Evolutionary conservation across 805 yeast genomes (phyloP).

Genomic region (Limtongia smithiae): DNA sequence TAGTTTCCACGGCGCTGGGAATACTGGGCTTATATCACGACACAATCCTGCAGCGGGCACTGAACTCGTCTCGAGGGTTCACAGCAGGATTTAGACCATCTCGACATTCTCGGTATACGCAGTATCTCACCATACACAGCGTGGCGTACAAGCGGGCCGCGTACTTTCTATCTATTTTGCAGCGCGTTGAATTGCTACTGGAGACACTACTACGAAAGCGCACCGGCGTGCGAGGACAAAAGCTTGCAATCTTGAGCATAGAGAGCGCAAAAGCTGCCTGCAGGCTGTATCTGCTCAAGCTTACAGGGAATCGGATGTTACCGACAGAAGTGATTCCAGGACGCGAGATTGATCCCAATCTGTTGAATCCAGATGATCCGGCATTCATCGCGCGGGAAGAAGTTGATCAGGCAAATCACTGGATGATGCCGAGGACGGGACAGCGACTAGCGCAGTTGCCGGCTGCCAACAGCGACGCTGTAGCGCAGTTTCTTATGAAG

Average conservation of each 20-base stretch:
- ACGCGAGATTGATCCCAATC: slow-evolving; percentile 38
- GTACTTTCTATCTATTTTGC: slow-evolving; percentile 34
- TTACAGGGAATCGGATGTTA: slow-evolving; percentile 34
- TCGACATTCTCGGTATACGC: slow-evolving; percentile 36
- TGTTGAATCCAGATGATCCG: slow-evolving; percentile 25
- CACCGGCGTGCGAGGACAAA: slow-evolving; percentile 33
- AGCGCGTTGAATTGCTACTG: slow-evolving; percentile 38
- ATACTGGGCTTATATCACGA: slow-evolving; percentile 41
- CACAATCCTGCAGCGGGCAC: slow-evolving; percentile 36
- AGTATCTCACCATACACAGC: slow-evolving; percentile 24
- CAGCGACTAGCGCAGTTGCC: slow-evolving; percentile 18
- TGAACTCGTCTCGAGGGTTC: slow-evolving; percentile 9
- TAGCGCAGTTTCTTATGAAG: slow-evolving; percentile 30
- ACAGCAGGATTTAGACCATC: slow-evolving; percentile 21
- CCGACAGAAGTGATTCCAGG: slow-evolving; percentile 36
- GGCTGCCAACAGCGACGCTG: slow-evolving; percentile 10
- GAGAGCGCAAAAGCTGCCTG: slow-evolving; percentile 32
- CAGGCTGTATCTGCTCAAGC: slow-evolving; percentile 35
- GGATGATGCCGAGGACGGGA: slow-evolving; percentile 32
- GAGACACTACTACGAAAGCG: slow-evolving; percentile 38
- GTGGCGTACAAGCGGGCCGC: slow-evolving; percentile 34
- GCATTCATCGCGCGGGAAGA: background rate
- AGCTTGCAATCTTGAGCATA: slow-evolving; percentile 33
- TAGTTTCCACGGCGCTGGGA: slow-evolving; percentile 36
- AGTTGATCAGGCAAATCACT: slow-evolving; percentile 2